Conservation (phyloP, 2,329 filamentous ascomycete species). For the Arthrobotrys musiformis region DNA sequence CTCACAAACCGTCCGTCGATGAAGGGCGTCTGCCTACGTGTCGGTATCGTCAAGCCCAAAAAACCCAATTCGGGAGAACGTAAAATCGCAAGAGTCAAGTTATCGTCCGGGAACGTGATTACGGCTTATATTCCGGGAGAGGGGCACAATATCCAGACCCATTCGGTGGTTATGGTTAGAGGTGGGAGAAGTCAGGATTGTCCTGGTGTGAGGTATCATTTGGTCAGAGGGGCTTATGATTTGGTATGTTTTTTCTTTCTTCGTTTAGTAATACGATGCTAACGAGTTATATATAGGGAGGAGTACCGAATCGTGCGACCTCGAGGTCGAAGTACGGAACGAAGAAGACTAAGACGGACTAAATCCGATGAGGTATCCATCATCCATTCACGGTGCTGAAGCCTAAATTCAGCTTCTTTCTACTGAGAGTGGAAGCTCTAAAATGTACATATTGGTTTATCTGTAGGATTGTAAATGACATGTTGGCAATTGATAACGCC, state of each 20-base stretch:
- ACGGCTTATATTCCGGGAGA: conserved; percentile 97
- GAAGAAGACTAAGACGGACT: conserved; percentile 90
- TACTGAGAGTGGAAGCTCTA: too few species aligned
- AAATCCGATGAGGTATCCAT: conserved; percentile 1
- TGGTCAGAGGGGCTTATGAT: conserved; percentile 91
- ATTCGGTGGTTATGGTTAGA: conserved; percentile 95
- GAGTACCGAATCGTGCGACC: conserved; percentile 83
- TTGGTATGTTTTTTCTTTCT: conserved; percentile 73
- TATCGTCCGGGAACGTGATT: conserved; percentile 86
- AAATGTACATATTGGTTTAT: too few species aligned
- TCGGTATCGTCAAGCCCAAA: conserved; percentile 93
- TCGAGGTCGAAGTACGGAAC: conserved; percentile 97
- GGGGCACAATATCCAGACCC: conserved; percentile 98
- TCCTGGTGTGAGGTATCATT: conserved; percentile 95
- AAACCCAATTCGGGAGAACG: conserved; percentile 98
- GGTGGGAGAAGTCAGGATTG: conserved; percentile 96
- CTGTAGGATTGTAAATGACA: too few species aligned
- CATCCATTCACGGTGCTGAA: background rate
- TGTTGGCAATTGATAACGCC: too few species aligned
- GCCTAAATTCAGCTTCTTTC: too few species aligned
- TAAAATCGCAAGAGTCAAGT: conserved; percentile 89
- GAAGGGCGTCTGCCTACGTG: conserved; percentile 96
- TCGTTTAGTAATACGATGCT: background rate
- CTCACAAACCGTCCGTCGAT: conserved; percentile 80
- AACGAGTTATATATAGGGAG: conserved; percentile 71